Conservation (phyloP, 371 early-diverging fungal species). For the Mortierella sp. region DNA sequence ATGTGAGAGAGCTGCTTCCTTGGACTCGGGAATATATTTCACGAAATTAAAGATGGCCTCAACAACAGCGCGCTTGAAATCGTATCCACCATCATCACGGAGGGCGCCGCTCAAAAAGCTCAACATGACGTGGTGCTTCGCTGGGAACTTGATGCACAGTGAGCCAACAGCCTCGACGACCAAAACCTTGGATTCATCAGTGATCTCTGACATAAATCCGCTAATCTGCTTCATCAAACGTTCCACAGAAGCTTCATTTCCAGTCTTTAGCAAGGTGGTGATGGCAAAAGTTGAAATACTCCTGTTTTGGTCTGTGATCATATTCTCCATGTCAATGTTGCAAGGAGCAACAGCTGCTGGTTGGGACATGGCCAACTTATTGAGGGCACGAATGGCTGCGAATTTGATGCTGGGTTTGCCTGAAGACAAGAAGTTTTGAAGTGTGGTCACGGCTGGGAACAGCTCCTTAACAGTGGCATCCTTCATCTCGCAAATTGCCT, state of each 20-base stretch:
- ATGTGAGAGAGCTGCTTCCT: constrained; percentile 94
- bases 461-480: constrained; percentile 88
- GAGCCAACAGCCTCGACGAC: constrained; percentile 97
- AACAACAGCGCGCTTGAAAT: constrained; percentile 95
- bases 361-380: constrained; percentile 88
- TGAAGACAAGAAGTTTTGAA: constrained; percentile 93
- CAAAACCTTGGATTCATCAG: constrained; percentile 98
- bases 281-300: constrained; percentile 99
- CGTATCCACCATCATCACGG: constrained; percentile 98
- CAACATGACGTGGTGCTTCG: constrained; percentile 94
- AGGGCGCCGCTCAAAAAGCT: constrained; percentile 91
- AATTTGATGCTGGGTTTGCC: constrained; percentile 95
- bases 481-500: constrained; percentile 92
- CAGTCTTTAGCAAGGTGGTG: constrained; percentile 98
- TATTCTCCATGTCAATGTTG: constrained; percentile 97
- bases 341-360: constrained; percentile 93
- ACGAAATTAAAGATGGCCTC: constrained; percentile 98
- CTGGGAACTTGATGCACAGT: constrained; percentile 96
- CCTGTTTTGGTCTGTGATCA: constrained; percentile 96
- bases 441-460: constrained; percentile 91
- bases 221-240: constrained; percentile 98
- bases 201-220: constrained; percentile 96
- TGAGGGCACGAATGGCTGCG: constrained; percentile 96
- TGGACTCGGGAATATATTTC: constrained; percentile 91
- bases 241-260: constrained; percentile 97